Base-by-base conservation (phyloP, 176 grass and related monocot species). In the Hordeum marinum region DNA sequence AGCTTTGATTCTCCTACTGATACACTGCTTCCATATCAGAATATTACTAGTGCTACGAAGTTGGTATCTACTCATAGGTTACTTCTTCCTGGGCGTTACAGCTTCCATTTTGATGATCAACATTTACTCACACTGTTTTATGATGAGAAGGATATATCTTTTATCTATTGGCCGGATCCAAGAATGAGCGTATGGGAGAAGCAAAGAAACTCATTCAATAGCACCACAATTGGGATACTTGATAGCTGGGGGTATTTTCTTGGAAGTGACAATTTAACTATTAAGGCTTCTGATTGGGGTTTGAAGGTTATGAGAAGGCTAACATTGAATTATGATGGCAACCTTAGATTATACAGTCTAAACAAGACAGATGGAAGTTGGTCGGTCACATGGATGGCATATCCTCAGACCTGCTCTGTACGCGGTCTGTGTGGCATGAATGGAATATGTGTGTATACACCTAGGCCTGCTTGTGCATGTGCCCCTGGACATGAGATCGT, bases 151-250 rank as follows among this genome's bases (percentile, higher is more conserved):
- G 71, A 85, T 11, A 40, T 78, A 31, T 77, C 90, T 40, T 81
- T 75, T 29, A 89, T 92, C 74, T 92, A 92, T 42, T 92, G 90
- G 87, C 87, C 90, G 39, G 10, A 86, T 72, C 87, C 90, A 11
- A 6, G 15, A 11, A 2, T 0, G 77, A 12, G 13, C 45, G 50
- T 89, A 11, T 89, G 90, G 90, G 7, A 66, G 7, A 92, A 89
- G 55, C 29, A 3, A 5, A 84, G 87, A 75, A 63, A 2, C 2
- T 35, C 42, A 0, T 88, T 74, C 14, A 84, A 88, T 6, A 88
- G 87, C 67, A 66, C 3, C 55, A 74, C 57, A 9, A 58, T 9
- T 21, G 75, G 87, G 18, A 34, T 11, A 73, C 5, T 88, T 42
- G 87, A 84, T 43, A 73, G 24, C 66, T 58, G 17, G 67, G 87